Percentiles rank a stretch among this genome's conserved stretches.
These are phyloP conservation scores for Fusarium tjaetaba DNA, from an alignment of 2,329 filamentous ascomycete genomes.

Conservation along the genomic window DNA sequence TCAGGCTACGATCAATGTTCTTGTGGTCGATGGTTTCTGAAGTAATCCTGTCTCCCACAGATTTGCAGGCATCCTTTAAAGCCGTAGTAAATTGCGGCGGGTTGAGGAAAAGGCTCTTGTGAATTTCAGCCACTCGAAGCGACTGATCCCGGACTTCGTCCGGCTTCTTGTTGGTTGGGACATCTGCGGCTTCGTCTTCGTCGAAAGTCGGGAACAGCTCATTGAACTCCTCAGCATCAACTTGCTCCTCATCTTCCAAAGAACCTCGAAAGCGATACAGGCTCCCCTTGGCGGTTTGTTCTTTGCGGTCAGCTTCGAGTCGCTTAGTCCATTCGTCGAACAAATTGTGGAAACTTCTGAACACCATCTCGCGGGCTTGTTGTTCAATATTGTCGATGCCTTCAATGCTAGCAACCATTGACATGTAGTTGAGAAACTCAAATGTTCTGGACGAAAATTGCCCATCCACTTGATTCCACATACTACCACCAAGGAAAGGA, in stretches of 20 bases:
- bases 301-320: constrained; percentile 78
- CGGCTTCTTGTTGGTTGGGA: constrained; percentile 44
- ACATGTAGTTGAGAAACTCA: constrained; percentile 54
- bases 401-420: constrained; percentile 57
- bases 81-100: constrained; percentile 53
- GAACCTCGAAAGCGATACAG: constrained; percentile 87
- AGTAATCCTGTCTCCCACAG: constrained; percentile 53
- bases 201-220: constrained; percentile 85
- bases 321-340: constrained; percentile 84
- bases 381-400: constrained; percentile 54
- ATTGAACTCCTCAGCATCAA: constrained; percentile 78
- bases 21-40: constrained; percentile 42
- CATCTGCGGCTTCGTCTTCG: constrained; percentile 56
- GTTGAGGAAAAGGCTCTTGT: constrained; percentile 63
- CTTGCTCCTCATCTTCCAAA: constrained; percentile 78
- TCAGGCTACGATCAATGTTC: constrained; percentile 51
- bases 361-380: constrained; percentile 63
- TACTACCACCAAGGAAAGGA: constrained; percentile 65
- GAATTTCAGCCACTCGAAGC: constrained; percentile 68
- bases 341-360: constrained; percentile 75
- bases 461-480: constrained; percentile 42
- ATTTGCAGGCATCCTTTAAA: constrained; percentile 57
- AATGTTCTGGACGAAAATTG: constrained; percentile 49
- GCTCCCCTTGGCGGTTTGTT: constrained; percentile 77
- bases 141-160: constrained; percentile 65